phyloP scores from a whole-genome alignment of 768 basidiomycete species.

The Suillus clintonianus region DNA sequence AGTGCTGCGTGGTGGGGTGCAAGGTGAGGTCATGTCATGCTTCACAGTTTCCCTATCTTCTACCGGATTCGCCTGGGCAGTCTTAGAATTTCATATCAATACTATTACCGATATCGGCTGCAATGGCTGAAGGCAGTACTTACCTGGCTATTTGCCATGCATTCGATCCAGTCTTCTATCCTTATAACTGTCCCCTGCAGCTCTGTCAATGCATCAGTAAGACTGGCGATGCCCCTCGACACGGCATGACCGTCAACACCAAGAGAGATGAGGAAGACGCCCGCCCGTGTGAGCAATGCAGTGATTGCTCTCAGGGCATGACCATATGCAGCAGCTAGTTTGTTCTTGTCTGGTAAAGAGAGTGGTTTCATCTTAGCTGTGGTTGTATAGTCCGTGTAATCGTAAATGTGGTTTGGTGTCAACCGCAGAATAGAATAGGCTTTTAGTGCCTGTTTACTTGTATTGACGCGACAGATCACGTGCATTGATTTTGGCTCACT shows the following conservation, averaged over 20 bases:
- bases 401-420: background rate
- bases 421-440: background rate
- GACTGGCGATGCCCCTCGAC: background rate
- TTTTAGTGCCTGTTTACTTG: background rate
- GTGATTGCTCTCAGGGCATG: background rate
- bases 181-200: background rate
- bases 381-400: background rate
- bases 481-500: background rate
- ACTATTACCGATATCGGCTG: background rate
- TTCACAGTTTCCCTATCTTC: too few relatives aligned
- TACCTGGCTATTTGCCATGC: background rate
- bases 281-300: background rate
- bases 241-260: background rate
- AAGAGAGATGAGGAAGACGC: background rate
- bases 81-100: background rate
- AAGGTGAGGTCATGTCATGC: too few relatives aligned
- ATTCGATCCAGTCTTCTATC: background rate
- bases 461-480: constrained; percentile 3
- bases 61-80: background rate
- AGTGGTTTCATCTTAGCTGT: background rate
- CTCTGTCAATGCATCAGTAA: background rate
- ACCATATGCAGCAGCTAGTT: background rate
- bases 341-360: background rate
- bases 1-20: background rate
- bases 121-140: background rate